Base-by-base conservation (phyloP, 495 filamentous ascomycete genomes). In the Annulohypoxylon maeteangense region DNA sequence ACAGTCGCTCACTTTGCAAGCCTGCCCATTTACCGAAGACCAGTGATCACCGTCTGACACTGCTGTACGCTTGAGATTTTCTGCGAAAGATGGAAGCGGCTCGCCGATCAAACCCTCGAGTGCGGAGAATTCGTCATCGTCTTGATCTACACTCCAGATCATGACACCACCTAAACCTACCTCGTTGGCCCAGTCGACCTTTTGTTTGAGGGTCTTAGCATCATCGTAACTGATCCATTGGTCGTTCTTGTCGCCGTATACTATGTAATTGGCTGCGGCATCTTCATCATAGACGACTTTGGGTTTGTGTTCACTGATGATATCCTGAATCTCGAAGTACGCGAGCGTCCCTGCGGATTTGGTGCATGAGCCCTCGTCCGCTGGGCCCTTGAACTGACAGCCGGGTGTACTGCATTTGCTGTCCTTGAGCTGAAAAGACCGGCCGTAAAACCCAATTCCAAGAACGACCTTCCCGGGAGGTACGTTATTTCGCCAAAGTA, bases 381-480 rank as follows among this genome's bases (percentile, higher is more conserved):
- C 36, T 8, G 36, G 29, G 11, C 67, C n/a, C 2, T 77, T 51
- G 14, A 81, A 83, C 0, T 12, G 8, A 50, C 81, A 81, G 0
- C 80, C 80, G 0, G 77, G 70, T 0, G 8, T 29, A 18, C 14
- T 29, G 64, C 79, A 79, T 0, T 1, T 22, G 3, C 71, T 68
- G 42, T 78, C 71, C 1, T 53, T 34, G 0, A 79, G 67, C 1
- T 48, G 68, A 62, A 79, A 83, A 18, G 20, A 42, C 1, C 87
- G 78, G 0, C 87, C 87, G 62, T 90, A 90, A 65, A 86, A 89
- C 2, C 81, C 87, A 0, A 87, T 23, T 0, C 87, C 87, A 1
- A 89, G 51, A 59, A 66, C 64, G 3, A 89, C 75, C 57, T 85
- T 78, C 0, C 48, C 32, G 0, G 85, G 75, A 3, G 71, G 62